Percentiles rank a stretch among this genome's conserved stretches.
These are phyloP conservation scores for Thelonectria olida DNA, from an alignment of 2,329 filamentous ascomycete species.

Conservation along the genomic window DNA sequence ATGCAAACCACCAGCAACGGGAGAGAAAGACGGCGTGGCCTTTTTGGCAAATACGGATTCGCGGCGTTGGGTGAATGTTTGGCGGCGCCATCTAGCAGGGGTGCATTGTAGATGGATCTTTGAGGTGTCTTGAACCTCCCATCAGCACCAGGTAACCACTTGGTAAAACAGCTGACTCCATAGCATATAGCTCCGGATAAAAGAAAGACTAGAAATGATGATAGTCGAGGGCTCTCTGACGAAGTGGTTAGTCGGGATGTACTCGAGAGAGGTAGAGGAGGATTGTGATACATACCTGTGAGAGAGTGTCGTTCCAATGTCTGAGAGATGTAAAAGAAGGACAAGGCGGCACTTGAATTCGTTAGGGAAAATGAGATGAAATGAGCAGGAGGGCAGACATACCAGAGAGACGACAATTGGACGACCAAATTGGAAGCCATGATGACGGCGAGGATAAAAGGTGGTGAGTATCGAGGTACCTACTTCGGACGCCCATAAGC, in stretches of 20 bases:
- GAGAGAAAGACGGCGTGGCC: slow-evolving; percentile 58
- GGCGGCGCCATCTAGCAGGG: slow-evolving; percentile 32
- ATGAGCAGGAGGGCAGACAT: neutral
- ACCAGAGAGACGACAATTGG: slow-evolving; percentile 39
- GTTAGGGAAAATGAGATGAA: neutral
- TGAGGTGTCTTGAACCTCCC: slow-evolving; percentile 53
- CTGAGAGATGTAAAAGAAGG: slow-evolving; percentile 58
- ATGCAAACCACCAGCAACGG: slow-evolving; percentile 55
- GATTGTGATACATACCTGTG: slow-evolving; percentile 49
- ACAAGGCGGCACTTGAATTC: slow-evolving; percentile 53
- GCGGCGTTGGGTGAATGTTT: slow-evolving; percentile 45
- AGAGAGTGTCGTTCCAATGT: slow-evolving; percentile 59
- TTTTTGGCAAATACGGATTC: slow-evolving; percentile 50
- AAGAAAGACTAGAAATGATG: slow-evolving; percentile 56
- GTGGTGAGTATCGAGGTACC: neutral
- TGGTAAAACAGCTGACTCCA: slow-evolving; percentile 52
- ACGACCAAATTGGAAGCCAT: slow-evolving; percentile 35
- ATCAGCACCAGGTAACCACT: slow-evolving; percentile 57
- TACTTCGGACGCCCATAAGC: neutral
- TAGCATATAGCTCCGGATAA: slow-evolving; percentile 55
- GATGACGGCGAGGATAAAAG: slow-evolving; percentile 15
- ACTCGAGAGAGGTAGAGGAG: neutral
- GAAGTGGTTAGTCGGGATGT: slow-evolving; percentile 19
- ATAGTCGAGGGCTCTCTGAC: slow-evolving; percentile 59
- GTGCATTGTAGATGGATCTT: slow-evolving; percentile 26